phyloP scores from a whole-genome alignment of 1,139 yeast genomes.

The Geotrichum reessii region DNA sequence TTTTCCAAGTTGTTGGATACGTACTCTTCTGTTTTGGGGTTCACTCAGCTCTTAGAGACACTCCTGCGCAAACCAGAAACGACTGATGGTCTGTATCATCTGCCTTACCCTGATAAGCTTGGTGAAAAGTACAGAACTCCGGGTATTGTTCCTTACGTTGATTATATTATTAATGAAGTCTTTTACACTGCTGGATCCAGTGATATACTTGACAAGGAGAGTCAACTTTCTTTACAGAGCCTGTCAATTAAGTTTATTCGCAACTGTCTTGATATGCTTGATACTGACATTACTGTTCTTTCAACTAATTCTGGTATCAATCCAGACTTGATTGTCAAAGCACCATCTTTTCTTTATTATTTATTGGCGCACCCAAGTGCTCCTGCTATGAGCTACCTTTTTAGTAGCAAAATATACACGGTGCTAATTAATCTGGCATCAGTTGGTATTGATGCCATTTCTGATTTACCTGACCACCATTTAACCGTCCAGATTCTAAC shows the following conservation, averaged over 20 bases:
- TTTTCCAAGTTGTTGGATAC: slow-evolving; percentile 30
- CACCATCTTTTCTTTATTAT: slow-evolving; percentile 38
- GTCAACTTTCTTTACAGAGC: slow-evolving; percentile 47
- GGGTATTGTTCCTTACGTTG: slow-evolving; percentile 80
- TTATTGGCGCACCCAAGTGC: slow-evolving; percentile 62
- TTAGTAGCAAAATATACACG: slow-evolving; percentile 52
- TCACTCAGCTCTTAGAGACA: slow-evolving; percentile 47
- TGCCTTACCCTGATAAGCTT: slow-evolving; percentile 59
- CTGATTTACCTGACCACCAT: slow-evolving; percentile 39
- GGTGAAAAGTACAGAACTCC: slow-evolving; percentile 57
- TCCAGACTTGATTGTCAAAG: slow-evolving; percentile 46
- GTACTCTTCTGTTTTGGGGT: slow-evolving; percentile 49
- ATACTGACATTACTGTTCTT: slow-evolving; percentile 50
- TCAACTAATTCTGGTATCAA: slow-evolving; percentile 47
- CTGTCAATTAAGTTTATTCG: slow-evolving; percentile 50
- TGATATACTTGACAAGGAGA: slow-evolving; percentile 30
- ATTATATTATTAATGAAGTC: slow-evolving; percentile 61
- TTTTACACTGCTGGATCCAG: slow-evolving; percentile 44
- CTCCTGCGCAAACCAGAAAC: slow-evolving; percentile 32
- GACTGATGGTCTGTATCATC: slow-evolving; percentile 27
- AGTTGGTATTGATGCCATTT: slow-evolving; percentile 51
- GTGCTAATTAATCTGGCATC: slow-evolving; percentile 52
- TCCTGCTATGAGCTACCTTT: slow-evolving; percentile 55
- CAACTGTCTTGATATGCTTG: slow-evolving; percentile 53
- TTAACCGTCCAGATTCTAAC: slow-evolving; percentile 37